phyloP scores from a whole-genome alignment of 2,329 filamentous ascomycete species.

The Fusarium pseudonygamai region DNA sequence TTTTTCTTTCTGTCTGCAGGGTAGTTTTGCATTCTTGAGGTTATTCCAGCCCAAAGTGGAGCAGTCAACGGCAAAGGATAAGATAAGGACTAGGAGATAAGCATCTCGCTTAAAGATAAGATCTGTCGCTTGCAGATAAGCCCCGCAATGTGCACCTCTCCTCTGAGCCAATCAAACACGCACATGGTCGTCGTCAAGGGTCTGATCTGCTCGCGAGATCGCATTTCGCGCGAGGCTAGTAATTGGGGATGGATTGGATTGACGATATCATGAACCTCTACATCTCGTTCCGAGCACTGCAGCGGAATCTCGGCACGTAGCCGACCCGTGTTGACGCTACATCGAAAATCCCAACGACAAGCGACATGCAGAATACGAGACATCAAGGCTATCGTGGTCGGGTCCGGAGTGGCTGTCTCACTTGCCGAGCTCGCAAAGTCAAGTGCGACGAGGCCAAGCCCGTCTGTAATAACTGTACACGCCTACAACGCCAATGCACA shows the following conservation, averaged over 20 bases:
- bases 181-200: background rate
- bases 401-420: background rate
- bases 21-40: background rate
- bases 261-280: background rate
- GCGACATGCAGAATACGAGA: background rate
- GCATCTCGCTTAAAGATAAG: background rate
- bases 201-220: background rate
- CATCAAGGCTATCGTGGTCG: background rate
- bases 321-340: background rate
- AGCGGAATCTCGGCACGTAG: background rate
- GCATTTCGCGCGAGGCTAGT: no score
- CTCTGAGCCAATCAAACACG: background rate
- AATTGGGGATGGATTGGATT: background rate
- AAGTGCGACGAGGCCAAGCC: background rate
- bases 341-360: background rate
- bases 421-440: background rate
- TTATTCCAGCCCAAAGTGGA: fast-evolving
- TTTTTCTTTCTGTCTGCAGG: background rate
- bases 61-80: fast-evolving
- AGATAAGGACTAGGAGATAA: background rate
- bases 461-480: background rate
- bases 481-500: background rate
- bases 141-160: background rate
- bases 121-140: background rate
- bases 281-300: background rate